Conservation (phyloP, 257 asterid genomes). For the Solanum phureja region DNA sequence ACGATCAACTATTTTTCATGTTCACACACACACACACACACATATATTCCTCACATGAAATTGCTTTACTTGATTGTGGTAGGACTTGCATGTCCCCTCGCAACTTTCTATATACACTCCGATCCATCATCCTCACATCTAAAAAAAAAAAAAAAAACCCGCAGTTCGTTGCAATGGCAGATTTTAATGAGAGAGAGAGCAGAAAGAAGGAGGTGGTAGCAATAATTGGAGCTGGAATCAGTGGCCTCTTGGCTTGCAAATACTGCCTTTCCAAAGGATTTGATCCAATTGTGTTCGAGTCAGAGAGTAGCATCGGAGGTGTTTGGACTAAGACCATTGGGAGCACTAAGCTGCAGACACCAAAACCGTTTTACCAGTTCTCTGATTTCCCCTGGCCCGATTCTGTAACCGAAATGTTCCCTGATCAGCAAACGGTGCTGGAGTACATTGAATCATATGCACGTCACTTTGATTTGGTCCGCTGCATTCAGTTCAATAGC, state of each 20-base stretch:
- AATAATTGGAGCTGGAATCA: conserved; percentile 44
- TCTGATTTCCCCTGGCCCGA: conserved; percentile 53
- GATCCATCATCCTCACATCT: too few relatives aligned
- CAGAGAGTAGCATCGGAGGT: conserved; percentile 25
- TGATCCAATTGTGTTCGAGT: conserved; percentile 33
- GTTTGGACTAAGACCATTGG: conserved; percentile 10
- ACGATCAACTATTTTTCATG: too few relatives aligned
- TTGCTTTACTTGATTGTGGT: too few relatives aligned
- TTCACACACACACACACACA: too few relatives aligned
- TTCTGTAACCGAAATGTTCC: conserved; percentile 19
- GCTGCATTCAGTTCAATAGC: conserved; percentile 18
- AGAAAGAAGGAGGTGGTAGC: conserved; percentile 15
- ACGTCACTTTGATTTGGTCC: conserved; percentile 19
- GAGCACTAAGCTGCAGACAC: neutral
- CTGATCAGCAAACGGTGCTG: conserved; percentile 12
- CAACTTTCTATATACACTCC: neutral
- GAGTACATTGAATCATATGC: conserved; percentile 31
- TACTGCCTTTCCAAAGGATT: conserved; percentile 34
- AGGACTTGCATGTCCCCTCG: too few relatives aligned
- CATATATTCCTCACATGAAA: too few relatives aligned
- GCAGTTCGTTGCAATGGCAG: neutral
- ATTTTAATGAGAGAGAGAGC: neutral
- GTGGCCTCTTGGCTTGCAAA: conserved; percentile 51
- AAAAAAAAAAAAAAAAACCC: too few relatives aligned
- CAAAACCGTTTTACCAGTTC: conserved; percentile 27